A percentile compares a stretch with the other conserved stretches of the same genome.
phyloP scores from a whole-genome alignment of 345 rosid genomes.

The Syzygium jambos region DNA sequence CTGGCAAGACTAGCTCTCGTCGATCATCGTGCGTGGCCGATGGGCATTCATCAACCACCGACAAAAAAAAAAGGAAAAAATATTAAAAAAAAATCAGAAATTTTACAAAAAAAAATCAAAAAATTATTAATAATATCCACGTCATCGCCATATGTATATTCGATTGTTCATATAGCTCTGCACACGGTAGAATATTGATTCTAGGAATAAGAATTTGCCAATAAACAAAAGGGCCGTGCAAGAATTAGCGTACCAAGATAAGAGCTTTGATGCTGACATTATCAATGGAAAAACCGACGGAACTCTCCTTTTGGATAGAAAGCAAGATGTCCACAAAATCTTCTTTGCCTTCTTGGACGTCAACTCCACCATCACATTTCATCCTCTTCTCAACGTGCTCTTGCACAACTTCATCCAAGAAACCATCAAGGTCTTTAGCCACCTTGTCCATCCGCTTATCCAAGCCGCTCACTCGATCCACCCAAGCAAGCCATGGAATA shows the following conservation, averaged over 20 bases:
- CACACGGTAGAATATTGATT: not conserved
- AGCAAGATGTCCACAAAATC: conserved; percentile 24
- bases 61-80: too few relatives aligned
- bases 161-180: not conserved
- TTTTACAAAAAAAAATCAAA: too few relatives aligned
- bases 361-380: not conserved
- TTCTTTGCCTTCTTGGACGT: not conserved
- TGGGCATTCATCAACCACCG: too few relatives aligned
- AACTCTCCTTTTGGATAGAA: conserved; percentile 6
- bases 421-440: conserved; percentile 10
- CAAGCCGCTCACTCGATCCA: conserved; percentile 15
- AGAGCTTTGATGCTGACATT: conserved; percentile 22
- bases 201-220: not conserved
- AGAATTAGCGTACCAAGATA: conserved; percentile 10
- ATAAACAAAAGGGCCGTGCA: not conserved
- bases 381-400: not conserved
- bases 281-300: not conserved
- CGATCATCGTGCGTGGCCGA: too few relatives aligned
- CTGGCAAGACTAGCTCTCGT: too few relatives aligned
- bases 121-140: too few relatives aligned
- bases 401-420: conserved; percentile 14
- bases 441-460: conserved; percentile 10
- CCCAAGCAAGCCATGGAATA: conserved; percentile 50
- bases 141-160: too few relatives aligned
- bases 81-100: too few relatives aligned